A percentile compares a stretch with the other conserved stretches of the same genome.
Evolutionary conservation across 768 basidiomycete genomes (phyloP).

Genomic region (Sporobolomyces phaffii): DNA sequence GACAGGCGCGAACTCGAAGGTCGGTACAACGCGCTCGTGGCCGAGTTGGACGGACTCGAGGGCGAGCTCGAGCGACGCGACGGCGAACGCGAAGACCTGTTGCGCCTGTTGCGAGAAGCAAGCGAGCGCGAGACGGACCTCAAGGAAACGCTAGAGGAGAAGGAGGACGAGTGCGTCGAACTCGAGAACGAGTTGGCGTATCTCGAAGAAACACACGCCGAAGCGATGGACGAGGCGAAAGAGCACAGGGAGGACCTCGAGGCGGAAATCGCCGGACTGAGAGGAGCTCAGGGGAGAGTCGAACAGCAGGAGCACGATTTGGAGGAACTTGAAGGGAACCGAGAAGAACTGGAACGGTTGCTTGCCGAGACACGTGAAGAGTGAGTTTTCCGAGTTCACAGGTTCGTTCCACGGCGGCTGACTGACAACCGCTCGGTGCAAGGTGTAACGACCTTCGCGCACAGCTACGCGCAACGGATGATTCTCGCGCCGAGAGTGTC

Average conservation of each 20-base stretch:
- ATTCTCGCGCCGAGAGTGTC: too few relatives aligned
- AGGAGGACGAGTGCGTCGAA: slow-evolving; percentile 11
- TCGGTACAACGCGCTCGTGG: not conserved
- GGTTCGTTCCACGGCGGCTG: too few relatives aligned
- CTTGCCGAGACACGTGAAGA: not conserved
- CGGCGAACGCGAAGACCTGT: slow-evolving; percentile 9
- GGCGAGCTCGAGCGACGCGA: not conserved
- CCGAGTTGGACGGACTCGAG: slow-evolving; percentile 7
- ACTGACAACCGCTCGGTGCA: too few relatives aligned
- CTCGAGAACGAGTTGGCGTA: slow-evolving; percentile 26
- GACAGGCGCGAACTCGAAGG: not conserved
- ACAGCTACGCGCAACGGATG: too few relatives aligned
- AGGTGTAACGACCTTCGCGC: too few relatives aligned
- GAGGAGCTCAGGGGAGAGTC: not conserved
- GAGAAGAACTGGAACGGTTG: not conserved
- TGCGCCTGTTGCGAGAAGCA: not conserved
- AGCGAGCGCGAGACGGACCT: not conserved
- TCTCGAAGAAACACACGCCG: slow-evolving; percentile 11
- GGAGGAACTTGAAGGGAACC: not conserved
- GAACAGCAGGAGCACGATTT: not conserved
- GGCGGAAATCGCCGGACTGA: not conserved
- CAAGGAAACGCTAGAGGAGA: not conserved
- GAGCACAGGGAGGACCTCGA: not conserved
- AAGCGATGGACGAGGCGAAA: not conserved
- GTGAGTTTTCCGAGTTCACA: too few relatives aligned